Evolutionary conservation across 176 grass and related monocot genomes (phyloP), one percentile per base, ranked within the genome.

Genomic region (Lolium rigidum): DNA sequence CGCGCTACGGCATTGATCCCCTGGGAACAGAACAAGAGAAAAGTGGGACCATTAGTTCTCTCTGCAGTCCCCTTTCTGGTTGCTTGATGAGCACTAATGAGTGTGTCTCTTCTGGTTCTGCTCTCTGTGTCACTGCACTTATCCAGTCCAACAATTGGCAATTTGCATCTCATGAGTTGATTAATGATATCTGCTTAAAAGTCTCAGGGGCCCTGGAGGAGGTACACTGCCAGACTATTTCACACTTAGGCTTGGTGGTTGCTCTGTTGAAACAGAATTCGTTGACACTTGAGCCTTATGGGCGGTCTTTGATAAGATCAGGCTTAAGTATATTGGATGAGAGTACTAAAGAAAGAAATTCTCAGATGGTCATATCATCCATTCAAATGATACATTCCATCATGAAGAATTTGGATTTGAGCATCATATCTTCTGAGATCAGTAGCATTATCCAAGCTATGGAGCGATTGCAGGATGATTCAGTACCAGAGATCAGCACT

Each of bases 391-490:
- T 92, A 24, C 76, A 90, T 48, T 89, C 56, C 25, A 83, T 97
- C 79, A 92, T 92, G 87, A 85, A 78, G 86, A 86, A 5, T 61
- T 56, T 97, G 16, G 82, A 97, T 74, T 58, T 74, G 3, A 86
- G 65, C 44, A 88, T 79, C 21, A 94, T 90, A 79, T 92, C 83
- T 85, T 97, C 90, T 82, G 94, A 97, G 87, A 88, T 92, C 62
- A 63, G 20, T 28, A 88, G 46, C 61, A 88, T 97, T 41, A 38
- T 92, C 25, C 7, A 80, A 84, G 89, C 74, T 50, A 68, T 97
- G 67, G 69, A 90, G 47, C 73, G 85, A 82, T 85, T 54, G 74
- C 61, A 67, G 70, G 47, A 57, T 26, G 44, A 82, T 61, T 71
- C 6, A 39, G 25, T 79, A 79, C 69, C 68, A 87, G 83, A 71